Evolutionary conservation across 2,329 filamentous ascomycete species (phyloP).

Genomic region (Pseudogymnoascus sp.): DNA sequence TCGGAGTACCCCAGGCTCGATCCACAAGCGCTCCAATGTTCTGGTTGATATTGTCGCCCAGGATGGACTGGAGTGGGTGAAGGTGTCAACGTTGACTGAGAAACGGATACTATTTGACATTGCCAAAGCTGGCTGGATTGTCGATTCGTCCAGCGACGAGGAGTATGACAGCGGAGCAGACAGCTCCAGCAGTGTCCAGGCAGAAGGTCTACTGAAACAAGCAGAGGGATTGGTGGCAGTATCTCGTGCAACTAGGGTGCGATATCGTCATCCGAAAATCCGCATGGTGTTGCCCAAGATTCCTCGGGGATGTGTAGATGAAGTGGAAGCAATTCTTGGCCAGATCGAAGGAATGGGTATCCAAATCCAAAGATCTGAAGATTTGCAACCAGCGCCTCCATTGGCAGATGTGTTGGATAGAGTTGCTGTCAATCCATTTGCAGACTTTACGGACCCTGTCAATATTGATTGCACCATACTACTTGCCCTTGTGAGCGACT

Average conservation of each 20-base stretch:
- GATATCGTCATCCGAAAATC: constrained; percentile 50
- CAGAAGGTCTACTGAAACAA: constrained; percentile 49
- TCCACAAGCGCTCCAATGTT: constrained; percentile 30
- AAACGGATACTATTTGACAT: constrained; percentile 57
- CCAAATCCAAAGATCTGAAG: constrained; percentile 24
- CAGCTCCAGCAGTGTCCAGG: constrained; percentile 32
- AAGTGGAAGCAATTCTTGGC: constrained; percentile 48
- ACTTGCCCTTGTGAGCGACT: constrained; percentile 58
- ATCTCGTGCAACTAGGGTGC: constrained; percentile 45
- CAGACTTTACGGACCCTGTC: constrained; percentile 33
- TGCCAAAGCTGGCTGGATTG: constrained; percentile 58
- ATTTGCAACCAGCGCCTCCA: constrained; percentile 16
- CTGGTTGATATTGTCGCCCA: constrained; percentile 57
- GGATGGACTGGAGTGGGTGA: constrained; percentile 57
- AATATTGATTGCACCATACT: constrained; percentile 58
- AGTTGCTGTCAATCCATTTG: constrained; percentile 33
- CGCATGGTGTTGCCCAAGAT: constrained; percentile 54
- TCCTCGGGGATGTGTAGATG: constrained; percentile 36
- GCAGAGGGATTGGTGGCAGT: constrained; percentile 50
- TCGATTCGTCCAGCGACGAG: constrained; percentile 33
- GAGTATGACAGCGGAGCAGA: constrained; percentile 34
- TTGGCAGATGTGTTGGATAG: constrained; percentile 18
- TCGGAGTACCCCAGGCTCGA: constrained; percentile 11
- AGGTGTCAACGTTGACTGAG: constrained; percentile 57
- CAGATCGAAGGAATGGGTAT: constrained; percentile 42